Conservation (phyloP, 768 basidiomycete genomes). For the Collybia sp. region DNA sequence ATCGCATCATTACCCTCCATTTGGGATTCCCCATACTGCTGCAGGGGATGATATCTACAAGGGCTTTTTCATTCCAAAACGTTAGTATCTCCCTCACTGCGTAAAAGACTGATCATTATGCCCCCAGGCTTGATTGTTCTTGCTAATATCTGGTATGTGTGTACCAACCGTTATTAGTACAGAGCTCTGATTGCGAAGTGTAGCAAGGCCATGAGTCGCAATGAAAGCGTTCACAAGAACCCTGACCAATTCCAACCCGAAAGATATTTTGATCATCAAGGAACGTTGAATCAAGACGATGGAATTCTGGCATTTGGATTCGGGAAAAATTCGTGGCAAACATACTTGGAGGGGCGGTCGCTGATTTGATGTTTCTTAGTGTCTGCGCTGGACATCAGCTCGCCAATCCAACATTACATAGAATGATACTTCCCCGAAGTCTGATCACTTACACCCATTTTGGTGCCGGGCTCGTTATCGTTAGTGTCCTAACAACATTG, state of each 20-base stretch:
- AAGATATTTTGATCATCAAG: constrained; percentile 36
- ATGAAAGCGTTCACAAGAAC: constrained; percentile 42
- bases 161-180: neutral
- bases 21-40: constrained; percentile 14
- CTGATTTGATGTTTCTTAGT: no score
- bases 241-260: constrained; percentile 53
- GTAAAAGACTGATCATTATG: neutral
- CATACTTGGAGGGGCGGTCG: no score
- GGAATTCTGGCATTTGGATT: constrained; percentile 23
- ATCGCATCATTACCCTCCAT: constrained; percentile 27
- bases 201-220: constrained; percentile 45
- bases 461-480: no score
- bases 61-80: constrained; percentile 13
- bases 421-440: no score
- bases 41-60: constrained; percentile 13
- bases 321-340: constrained; percentile 24
- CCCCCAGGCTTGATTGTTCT: constrained; percentile 13
- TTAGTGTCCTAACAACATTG: no score
- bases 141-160: constrained; percentile 13
- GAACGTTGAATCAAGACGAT: constrained; percentile 19
- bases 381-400: no score
- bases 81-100: neutral
- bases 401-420: no score
- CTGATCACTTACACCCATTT: no score
- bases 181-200: constrained; percentile 3